These are phyloP conservation scores for Somion occarium DNA, from an alignment of 1,284 basidiomycete genomes.

Conservation along the genomic window DNA sequence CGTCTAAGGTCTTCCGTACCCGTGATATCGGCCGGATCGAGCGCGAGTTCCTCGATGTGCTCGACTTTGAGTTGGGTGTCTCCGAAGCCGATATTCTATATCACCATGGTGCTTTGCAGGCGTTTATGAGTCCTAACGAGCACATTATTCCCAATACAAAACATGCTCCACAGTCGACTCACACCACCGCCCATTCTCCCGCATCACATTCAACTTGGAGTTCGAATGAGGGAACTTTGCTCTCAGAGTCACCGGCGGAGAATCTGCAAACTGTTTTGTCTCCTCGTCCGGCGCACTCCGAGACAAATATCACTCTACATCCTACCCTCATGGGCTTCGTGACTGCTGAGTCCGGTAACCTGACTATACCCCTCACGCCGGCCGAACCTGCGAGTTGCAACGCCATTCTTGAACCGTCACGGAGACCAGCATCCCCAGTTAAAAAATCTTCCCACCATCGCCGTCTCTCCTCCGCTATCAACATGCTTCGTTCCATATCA, in stretches of 20 bases:
- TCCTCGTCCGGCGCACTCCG: not conserved
- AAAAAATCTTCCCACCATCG: not conserved
- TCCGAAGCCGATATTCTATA: slow-evolving; percentile 49
- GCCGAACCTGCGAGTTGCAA: too few species aligned
- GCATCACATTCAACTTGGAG: not conserved
- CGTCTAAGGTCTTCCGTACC: slow-evolving; percentile 55
- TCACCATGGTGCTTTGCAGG: slow-evolving; percentile 33
- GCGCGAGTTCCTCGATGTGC: slow-evolving; percentile 58
- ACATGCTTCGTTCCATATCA: not conserved
- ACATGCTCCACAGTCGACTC: not conserved
- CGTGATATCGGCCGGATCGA: slow-evolving; percentile 61
- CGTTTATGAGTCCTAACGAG: not conserved
- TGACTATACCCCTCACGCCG: too few species aligned
- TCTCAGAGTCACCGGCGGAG: not conserved
- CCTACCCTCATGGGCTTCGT: not conserved
- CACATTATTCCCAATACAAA: not conserved
- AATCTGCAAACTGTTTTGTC: not conserved
- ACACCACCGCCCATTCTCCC: not conserved
- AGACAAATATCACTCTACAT: not conserved
- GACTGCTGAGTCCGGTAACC: not conserved
- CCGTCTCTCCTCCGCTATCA: not conserved
- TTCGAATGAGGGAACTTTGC: not conserved
- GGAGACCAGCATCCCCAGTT: not conserved
- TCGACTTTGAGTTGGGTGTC: slow-evolving; percentile 54
- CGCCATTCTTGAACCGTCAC: too few species aligned